phyloP scores from a whole-genome alignment of 345 rosid genomes.

The Alliaria petiolata region DNA sequence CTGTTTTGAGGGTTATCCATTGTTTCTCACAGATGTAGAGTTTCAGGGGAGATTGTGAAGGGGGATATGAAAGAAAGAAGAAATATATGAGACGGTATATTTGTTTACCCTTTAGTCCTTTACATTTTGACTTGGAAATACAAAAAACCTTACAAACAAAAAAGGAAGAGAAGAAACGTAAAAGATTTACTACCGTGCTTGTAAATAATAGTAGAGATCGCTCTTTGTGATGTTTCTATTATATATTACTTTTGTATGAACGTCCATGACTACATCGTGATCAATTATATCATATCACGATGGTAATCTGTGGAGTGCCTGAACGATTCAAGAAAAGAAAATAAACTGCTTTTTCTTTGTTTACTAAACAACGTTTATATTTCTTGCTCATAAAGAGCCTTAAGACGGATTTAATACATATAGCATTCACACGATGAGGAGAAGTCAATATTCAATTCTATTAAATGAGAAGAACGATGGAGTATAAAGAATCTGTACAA shows the following conservation, averaged over 20 bases:
- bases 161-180: background rate
- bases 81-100: background rate
- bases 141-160: background rate
- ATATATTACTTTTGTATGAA: background rate
- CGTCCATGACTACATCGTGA: background rate
- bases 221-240: background rate
- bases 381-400: background rate
- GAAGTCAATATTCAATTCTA: background rate
- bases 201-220: constrained; percentile 9
- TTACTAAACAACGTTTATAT: background rate
- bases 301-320: background rate
- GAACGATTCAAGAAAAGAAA: too few relatives aligned
- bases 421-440: constrained; percentile 2
- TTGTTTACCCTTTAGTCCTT: background rate
- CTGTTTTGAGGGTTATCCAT: background rate
- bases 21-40: constrained; percentile 10
- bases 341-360: background rate
- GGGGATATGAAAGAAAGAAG: background rate
- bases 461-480: background rate
- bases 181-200: background rate
- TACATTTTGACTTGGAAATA: background rate
- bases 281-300: background rate
- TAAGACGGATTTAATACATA: background rate
- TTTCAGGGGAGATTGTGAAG: background rate
- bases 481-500: constrained; percentile 35